Evolutionary conservation across 2,329 filamentous ascomycete genomes (phyloP).

Genomic region (Ophiostoma novo-ulmi): DNA sequence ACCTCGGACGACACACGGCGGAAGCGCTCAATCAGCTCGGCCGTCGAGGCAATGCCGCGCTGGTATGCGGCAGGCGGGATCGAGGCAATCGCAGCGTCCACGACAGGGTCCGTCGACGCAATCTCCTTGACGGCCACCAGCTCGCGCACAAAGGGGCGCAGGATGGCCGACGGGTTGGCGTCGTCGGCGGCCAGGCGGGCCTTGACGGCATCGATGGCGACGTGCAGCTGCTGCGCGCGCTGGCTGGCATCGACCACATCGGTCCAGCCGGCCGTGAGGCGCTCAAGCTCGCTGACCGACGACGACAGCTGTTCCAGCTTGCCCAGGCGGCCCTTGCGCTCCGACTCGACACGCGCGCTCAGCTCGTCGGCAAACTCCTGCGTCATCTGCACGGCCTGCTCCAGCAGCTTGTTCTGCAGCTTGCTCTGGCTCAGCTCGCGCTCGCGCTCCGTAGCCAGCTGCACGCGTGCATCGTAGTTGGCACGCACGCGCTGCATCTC

Average conservation of each 20-base stretch:
- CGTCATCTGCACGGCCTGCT: slow-evolving; percentile 87
- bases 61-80: slow-evolving; percentile 95
- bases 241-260: slow-evolving; percentile 84
- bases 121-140: slow-evolving; percentile 93
- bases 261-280: slow-evolving; percentile 84
- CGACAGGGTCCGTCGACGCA: slow-evolving; percentile 74
- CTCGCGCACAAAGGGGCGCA: slow-evolving; percentile 84
- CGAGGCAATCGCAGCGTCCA: slow-evolving; percentile 90
- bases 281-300: slow-evolving; percentile 77
- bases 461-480: slow-evolving; percentile 73
- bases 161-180: slow-evolving; percentile 43
- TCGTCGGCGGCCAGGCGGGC: slow-evolving; percentile 46
- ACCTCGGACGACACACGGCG: slow-evolving; percentile 87
- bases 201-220: slow-evolving; percentile 89
- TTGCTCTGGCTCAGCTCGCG: slow-evolving; percentile 76
- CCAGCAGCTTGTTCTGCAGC: slow-evolving; percentile 75
- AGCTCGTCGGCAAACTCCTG: slow-evolving; percentile 76
- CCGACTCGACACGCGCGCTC: slow-evolving; percentile 74
- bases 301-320: slow-evolving; percentile 75
- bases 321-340: slow-evolving; percentile 80
- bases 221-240: slow-evolving; percentile 90
- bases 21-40: slow-evolving; percentile 92
- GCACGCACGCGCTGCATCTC: slow-evolving; percentile 76
- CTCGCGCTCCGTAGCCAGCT: slow-evolving; percentile 72
- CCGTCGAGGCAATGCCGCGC: slow-evolving; percentile 74